Evolutionary conservation across 345 rosid species (phyloP).

Genomic region (Eucalyptus leucophloia): DNA sequence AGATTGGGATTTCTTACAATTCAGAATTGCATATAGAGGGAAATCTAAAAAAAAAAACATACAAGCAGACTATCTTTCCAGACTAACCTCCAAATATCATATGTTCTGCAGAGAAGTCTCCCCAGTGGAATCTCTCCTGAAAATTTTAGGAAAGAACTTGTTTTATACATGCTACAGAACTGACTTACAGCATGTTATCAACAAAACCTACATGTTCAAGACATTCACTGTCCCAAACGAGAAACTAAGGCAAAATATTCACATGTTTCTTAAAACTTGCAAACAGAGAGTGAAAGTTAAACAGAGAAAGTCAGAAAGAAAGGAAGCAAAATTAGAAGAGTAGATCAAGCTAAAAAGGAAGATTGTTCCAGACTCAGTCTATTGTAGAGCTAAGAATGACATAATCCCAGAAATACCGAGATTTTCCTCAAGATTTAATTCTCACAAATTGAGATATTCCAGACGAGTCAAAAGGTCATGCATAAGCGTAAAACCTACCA

Average conservation of each 20-base stretch:
- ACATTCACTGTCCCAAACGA: background rate
- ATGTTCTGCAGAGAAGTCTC: conserved; percentile 92
- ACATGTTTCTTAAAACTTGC: background rate
- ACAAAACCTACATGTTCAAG: background rate
- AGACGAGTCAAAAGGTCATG: background rate
- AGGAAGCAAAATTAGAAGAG: background rate
- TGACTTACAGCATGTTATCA: background rate
- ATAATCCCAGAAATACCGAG: background rate
- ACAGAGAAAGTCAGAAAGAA: background rate
- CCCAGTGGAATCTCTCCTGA: conserved; percentile 87
- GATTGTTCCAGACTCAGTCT: background rate
- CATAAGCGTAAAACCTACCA: background rate
- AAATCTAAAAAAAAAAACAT: background rate
- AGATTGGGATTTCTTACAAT: background rate
- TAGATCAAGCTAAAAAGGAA: background rate
- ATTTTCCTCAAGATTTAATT: background rate
- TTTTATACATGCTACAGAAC: background rate
- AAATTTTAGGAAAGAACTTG: conserved; percentile 1
- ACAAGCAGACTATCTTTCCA: background rate
- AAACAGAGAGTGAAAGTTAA: background rate
- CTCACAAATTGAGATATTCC: background rate
- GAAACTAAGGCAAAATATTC: background rate
- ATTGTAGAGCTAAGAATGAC: background rate
- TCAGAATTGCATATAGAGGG: background rate
- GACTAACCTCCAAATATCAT: conserved; percentile 89